Evolutionary conservation across 2,329 filamentous ascomycete species (phyloP), one percentile per base, ranked within the genome.

Genomic region (Pseudocercospora cruenta): DNA sequence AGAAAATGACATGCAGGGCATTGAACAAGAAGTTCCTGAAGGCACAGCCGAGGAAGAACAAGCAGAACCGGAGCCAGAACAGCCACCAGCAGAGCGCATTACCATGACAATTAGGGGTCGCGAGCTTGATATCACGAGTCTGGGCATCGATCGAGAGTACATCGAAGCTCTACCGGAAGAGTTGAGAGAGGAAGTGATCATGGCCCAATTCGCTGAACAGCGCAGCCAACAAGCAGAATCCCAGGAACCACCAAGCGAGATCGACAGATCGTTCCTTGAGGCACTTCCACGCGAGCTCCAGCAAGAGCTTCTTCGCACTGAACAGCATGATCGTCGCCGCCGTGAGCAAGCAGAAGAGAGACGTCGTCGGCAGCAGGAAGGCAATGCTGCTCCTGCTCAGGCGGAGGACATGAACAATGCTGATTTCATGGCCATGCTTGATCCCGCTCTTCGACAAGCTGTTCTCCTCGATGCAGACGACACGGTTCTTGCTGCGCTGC

Each of bases 161-260:
- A 87, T 99, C 6, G 92, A 95, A 66, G 96, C 94, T n/a, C 82
- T 99, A n/a, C 95, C 95, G 0, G 95, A 99, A 73, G 96, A 99
- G 67, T 89, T 98, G 76, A 87, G 95, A 54, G 94, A 98, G 78
- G 95, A 99, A 77, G 95, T 99, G 58, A 92, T 99, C 70, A 93
- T 96, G 78, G 90, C 94, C 68, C 93, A 96, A 66, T 87, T 97
- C 69, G 93, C 91, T 60, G 89, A 92, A 70, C 88, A 94, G 71
- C 89, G 94, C 69, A 91, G 91, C 7, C 88, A 95, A 78, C 92
- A 92, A 79, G 90, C 76, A 22, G 86, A 82, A 80, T 88, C 86
- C 63, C 87, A 88, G 19, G 91, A 94, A 66, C 89, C 93, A 73
- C 88, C 91, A 36, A 91, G 88, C 3, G 92, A 94, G 73, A 94